Base-by-base conservation (phyloP, 2,329 filamentous ascomycete genomes). In the Trichoderma atroviride region DNA sequence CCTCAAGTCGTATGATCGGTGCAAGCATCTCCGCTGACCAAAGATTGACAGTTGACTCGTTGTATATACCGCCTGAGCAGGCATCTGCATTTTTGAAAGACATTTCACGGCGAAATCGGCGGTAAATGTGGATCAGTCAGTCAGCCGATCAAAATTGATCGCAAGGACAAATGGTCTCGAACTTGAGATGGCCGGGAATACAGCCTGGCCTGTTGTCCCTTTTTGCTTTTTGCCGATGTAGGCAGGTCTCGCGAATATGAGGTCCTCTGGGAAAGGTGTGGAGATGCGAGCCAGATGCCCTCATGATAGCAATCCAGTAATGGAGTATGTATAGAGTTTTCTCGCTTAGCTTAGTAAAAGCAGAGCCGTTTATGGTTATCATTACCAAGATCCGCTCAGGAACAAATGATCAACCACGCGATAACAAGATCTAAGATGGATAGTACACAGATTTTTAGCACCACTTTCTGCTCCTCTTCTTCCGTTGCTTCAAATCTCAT, bases 71-170 rank as follows among this genome's bases (percentile, higher is more conserved):
- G 5, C 5, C 5, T 50, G 37, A 29, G 27, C 24, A 68, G 37
- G 40, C 31, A 59, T 37, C 22, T 14, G n/a, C 55, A 31, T 19
- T 31, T 55, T 53, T 35, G 56, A 68, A 43, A 43, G 65, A 68
- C 57, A 61, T 31, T 27, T 43, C 65, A 55, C 37, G 65, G 65
- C 65, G 65, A 68, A 50, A 33, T 24, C 65, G 57, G 65, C 65
- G 65, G 65, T 2, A n/a, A 61, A 22, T 60, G 56, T 68, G 65
- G 65, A 61, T 55, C 65, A 53, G 29, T 11, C 43, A 61, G 65
- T 68, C 65, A 60, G 57, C 65, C 65, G 57, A 68, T 57, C 57
- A 61, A 61, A 9, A 14, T 29, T 29, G 19, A 35, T n/a, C 13
- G 4, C 37, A 58, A 29, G 11, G 24, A 64, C 33, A 66, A 52